Percentiles rank a stretch among this genome's conserved stretches.
Conservation (phyloP, 805 yeast genomes). For the Barnettozyma vustinii region DNA sequence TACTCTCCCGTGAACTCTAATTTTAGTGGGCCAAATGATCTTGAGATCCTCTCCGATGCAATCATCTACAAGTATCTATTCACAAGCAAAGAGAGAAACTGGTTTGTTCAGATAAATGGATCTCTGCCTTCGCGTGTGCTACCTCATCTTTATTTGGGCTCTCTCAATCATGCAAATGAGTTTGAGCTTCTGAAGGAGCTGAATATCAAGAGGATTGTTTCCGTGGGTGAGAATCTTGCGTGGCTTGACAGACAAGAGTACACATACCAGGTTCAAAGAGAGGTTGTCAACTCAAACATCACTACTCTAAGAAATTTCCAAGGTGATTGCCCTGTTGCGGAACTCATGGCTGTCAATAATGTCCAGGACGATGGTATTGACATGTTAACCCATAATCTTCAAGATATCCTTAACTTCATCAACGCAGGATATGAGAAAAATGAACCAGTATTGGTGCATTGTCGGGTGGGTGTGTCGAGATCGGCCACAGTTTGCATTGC, state of each 20-base stretch:
- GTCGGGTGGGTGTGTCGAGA: conserved; percentile 93
- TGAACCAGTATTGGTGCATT: conserved; percentile 72
- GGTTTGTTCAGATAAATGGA: conserved; percentile 40
- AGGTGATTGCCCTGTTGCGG: conserved; percentile 18
- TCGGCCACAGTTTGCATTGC: conserved; percentile 96
- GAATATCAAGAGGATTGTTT: conserved; percentile 68
- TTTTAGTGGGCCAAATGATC: conserved; percentile 8
- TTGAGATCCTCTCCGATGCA: conserved; percentile 22
- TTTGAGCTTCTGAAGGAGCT: conserved; percentile 55
- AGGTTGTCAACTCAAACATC: conserved; percentile 16
- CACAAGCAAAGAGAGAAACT: conserved; percentile 21
- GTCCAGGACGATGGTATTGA: conserved; percentile 92
- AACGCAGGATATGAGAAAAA: conserved; percentile 42
- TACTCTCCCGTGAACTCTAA: conserved; percentile 45
- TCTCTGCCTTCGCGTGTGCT: conserved; percentile 79
- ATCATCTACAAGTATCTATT: conserved; percentile 31
- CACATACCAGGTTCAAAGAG: conserved; percentile 10
- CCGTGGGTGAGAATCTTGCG: conserved; percentile 75
- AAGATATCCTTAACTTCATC: conserved; percentile 59
- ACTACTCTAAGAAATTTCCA: conserved; percentile 13
- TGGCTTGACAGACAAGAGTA: conserved; percentile 44
- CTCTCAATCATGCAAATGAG: conserved; percentile 74
- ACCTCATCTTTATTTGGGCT: conserved; percentile 82
- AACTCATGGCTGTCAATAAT: conserved; percentile 54
- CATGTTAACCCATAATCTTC: conserved; percentile 56